phyloP scores from a whole-genome alignment of 768 basidiomycete species.

The Mycena albidolilacea region DNA sequence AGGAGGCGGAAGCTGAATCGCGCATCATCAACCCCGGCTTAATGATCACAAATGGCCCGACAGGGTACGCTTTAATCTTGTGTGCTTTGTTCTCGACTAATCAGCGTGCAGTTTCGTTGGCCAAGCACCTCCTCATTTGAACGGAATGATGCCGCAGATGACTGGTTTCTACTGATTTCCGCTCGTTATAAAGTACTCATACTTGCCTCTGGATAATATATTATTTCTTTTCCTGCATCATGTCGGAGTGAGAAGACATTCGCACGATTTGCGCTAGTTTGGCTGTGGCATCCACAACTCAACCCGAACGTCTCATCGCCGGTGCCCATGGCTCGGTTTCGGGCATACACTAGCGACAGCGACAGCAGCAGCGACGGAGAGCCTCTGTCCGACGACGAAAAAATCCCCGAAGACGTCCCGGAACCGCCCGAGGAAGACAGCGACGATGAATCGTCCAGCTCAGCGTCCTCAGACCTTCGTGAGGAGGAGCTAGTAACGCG shows the following conservation, averaged over 20 bases:
- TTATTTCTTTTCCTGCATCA: constrained; percentile 5
- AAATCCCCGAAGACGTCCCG: constrained; percentile 48
- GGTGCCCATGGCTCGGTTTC: constrained; percentile 74
- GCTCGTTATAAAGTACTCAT: constrained; percentile 25
- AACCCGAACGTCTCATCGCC: not conserved
- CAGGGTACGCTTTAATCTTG: constrained; percentile 68
- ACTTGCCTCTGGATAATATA: constrained; percentile 34
- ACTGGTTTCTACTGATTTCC: constrained; percentile 39
- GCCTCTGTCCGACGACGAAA: constrained; percentile 42
- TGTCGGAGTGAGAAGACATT: not conserved
- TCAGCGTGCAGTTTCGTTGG: constrained; percentile 64
- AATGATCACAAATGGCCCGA: constrained; percentile 72
- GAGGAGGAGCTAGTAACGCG: constrained; percentile 63
- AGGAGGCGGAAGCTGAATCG: constrained; percentile 88
- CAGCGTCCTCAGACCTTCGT: constrained; percentile 61
- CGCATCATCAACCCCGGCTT: constrained; percentile 92
- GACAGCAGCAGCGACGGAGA: constrained; percentile 66
- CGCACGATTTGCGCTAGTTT: constrained; percentile 19
- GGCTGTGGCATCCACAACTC: constrained; percentile 5
- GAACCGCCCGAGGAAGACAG: constrained; percentile 50
- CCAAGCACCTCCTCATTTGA: constrained; percentile 75
- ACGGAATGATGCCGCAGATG: constrained; percentile 44
- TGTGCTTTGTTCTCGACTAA: constrained; percentile 28
- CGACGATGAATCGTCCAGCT: constrained; percentile 53
- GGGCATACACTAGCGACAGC: constrained; percentile 70